Evolutionary conservation across 306 rosid genomes (phyloP).

Genomic region (Quercus berberidifolia): DNA sequence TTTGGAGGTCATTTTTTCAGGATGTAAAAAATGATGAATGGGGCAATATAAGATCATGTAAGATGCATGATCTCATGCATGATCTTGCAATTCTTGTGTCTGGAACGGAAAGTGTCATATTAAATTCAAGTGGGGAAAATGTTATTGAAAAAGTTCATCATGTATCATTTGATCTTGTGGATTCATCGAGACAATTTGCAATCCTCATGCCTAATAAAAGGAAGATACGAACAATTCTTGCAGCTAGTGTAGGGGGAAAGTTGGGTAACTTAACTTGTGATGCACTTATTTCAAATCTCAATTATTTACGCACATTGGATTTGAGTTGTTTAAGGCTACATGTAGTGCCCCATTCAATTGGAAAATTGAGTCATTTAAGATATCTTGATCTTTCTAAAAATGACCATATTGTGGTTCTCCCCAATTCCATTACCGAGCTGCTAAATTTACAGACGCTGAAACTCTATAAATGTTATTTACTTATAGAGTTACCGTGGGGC

Average conservation of each 20-base stretch:
- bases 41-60: slow-evolving; percentile 13
- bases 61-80: slow-evolving; percentile 29
- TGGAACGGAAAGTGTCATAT: background rate
- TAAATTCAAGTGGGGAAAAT: background rate
- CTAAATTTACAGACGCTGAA: slow-evolving; percentile 13
- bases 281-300: too few species aligned
- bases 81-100: slow-evolving; percentile 19
- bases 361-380: background rate
- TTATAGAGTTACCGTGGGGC: too few species aligned
- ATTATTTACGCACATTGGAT: too few species aligned
- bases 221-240: too few species aligned
- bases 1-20: slow-evolving; percentile 17
- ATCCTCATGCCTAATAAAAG: too few species aligned
- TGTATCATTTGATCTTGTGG: too few species aligned
- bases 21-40: background rate
- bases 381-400: too few species aligned
- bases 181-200: too few species aligned
- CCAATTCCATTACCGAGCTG: slow-evolving; percentile 16
- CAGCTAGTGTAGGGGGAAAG: too few species aligned
- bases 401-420: background rate
- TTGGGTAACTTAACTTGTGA: too few species aligned
- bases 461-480: too few species aligned
- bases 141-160: background rate
- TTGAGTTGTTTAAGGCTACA: too few species aligned
- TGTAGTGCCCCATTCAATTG: slow-evolving; percentile 12